Conservation (phyloP, 163 green algal species). For the Chlorella variabilis region DNA sequence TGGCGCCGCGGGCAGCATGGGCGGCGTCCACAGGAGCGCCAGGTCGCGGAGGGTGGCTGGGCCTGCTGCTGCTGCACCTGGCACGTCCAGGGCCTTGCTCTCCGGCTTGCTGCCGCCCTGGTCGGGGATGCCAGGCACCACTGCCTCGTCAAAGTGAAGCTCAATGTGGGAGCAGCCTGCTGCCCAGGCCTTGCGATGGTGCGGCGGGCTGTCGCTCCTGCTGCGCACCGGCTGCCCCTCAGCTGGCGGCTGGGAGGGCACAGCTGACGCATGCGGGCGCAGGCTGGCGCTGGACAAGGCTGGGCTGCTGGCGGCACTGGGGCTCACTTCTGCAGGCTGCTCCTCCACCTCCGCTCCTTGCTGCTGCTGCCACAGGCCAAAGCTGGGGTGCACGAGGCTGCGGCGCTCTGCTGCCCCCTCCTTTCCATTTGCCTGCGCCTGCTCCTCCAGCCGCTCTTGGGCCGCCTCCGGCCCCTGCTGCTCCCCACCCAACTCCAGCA, state of each 20-base stretch:
- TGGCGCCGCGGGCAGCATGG: not conserved
- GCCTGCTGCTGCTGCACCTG: not conserved
- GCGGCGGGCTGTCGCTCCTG: not conserved
- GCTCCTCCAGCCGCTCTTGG: not conserved
- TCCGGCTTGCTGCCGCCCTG: not conserved
- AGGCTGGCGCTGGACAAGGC: too few relatives aligned
- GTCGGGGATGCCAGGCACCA: not conserved
- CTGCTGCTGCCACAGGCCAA: constrained; percentile 6
- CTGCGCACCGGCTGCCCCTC: not conserved
- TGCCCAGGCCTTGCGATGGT: not conserved
- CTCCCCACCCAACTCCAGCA: too few relatives aligned
- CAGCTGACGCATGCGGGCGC: too few relatives aligned
- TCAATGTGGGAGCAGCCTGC: constrained; percentile 8
- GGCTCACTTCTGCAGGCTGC: not conserved
- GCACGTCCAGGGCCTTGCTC: not conserved
- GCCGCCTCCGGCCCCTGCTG: not conserved
- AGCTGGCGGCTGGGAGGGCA: too few relatives aligned
- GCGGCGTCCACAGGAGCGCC: too few relatives aligned
- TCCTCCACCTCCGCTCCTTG: not conserved
- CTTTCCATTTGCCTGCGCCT: not conserved
- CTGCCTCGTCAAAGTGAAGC: not conserved
- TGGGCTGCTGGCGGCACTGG: too few relatives aligned
- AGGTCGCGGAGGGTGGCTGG: not conserved
- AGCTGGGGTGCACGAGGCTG: constrained; percentile 27
- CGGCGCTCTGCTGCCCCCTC: too few relatives aligned